Conservation (phyloP, 1,284 basidiomycete species). For the Phellinidium pouzarii region DNA sequence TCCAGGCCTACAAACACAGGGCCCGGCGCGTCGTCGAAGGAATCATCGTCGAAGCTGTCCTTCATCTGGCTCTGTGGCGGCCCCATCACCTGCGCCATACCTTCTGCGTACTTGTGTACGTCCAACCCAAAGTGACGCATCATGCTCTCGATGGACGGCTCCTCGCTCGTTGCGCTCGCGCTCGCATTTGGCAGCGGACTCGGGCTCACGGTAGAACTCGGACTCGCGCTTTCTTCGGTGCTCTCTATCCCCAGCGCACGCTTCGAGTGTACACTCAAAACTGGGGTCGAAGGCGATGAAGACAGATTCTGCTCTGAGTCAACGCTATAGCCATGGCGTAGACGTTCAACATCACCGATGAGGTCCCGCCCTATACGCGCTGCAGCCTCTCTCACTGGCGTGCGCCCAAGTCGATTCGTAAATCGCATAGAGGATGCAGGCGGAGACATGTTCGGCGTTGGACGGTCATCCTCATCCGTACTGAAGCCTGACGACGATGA, state of each 20-base stretch:
- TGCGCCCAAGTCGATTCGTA: slow-evolving; percentile 57
- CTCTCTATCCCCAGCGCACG: slow-evolving; percentile 34
- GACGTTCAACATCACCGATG: slow-evolving; percentile 37
- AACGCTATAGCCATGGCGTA: too few species aligned
- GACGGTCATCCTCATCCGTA: slow-evolving; percentile 26
- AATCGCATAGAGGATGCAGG: slow-evolving; percentile 76
- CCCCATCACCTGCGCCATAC: slow-evolving; percentile 21
- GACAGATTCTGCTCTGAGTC: slow-evolving; percentile 43
- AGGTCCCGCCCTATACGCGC: slow-evolving; percentile 57
- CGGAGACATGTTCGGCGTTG: slow-evolving; percentile 71
- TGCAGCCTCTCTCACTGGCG: slow-evolving; percentile 60
- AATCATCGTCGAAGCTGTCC: slow-evolving; percentile 14
- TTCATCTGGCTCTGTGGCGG: slow-evolving; percentile 14
- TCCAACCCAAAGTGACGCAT: slow-evolving; percentile 44
- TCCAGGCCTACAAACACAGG: neutral
- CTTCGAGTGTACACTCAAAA: slow-evolving; percentile 52
- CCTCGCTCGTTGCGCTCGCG: slow-evolving; percentile 25
- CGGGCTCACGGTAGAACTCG: slow-evolving; percentile 15
- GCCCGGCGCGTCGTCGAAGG: slow-evolving; percentile 13
- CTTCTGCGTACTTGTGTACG: slow-evolving; percentile 9
- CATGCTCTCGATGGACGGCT: slow-evolving; percentile 41
- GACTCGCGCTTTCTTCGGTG: slow-evolving; percentile 22
- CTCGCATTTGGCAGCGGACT: neutral
- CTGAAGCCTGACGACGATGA: slow-evolving; percentile 19
- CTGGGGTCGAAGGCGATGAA: slow-evolving; percentile 59